Evolutionary conservation across 1,284 basidiomycete species (phyloP).

Genomic region (Violaceomyces palustris): DNA sequence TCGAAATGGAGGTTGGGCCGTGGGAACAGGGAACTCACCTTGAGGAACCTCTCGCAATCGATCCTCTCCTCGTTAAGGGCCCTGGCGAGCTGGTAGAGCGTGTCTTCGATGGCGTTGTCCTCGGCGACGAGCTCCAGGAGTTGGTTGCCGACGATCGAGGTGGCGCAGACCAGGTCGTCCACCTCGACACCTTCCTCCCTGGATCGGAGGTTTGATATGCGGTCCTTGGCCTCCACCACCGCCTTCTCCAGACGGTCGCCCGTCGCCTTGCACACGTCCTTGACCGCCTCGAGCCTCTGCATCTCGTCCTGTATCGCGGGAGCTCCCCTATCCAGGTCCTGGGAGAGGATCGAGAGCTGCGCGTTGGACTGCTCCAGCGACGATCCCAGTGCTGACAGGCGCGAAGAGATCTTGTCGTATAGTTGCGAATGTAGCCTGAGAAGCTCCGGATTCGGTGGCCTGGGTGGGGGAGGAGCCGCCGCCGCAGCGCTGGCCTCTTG

Average conservation of each 20-base stretch:
- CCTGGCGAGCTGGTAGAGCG: conserved; percentile 91
- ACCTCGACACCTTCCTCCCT: conserved; percentile 28
- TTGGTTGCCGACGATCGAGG: conserved; percentile 48
- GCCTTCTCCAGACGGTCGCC: conserved; percentile 64
- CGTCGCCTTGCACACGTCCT: conserved; percentile 79
- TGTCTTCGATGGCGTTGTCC: conserved; percentile 96
- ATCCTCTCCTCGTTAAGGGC: conserved; percentile 74
- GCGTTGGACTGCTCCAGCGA: conserved; percentile 67
- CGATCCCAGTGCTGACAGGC: conserved; percentile 65
- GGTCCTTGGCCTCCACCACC: conserved; percentile 64
- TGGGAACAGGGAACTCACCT: conserved; percentile 11
- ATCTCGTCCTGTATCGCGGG: conserved; percentile 93
- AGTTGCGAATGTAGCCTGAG: conserved; percentile 76
- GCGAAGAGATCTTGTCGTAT: conserved; percentile 67
- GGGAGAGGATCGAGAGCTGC: conserved; percentile 70
- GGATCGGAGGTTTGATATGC: conserved; percentile 59
- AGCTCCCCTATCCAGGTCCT: conserved; percentile 78
- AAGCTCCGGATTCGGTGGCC: conserved; percentile 72
- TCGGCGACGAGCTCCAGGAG: conserved; percentile 93
- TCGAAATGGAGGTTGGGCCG: too few relatives aligned
- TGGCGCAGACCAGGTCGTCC: conserved; percentile 38
- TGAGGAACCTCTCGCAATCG: conserved; percentile 44
- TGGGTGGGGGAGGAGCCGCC: conserved; percentile 65
- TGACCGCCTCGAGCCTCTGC: conserved; percentile 88
- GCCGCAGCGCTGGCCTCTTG: too few relatives aligned